Evolutionary conservation across 768 basidiomycete genomes (phyloP).

Genomic region (Suillus subluteus): DNA sequence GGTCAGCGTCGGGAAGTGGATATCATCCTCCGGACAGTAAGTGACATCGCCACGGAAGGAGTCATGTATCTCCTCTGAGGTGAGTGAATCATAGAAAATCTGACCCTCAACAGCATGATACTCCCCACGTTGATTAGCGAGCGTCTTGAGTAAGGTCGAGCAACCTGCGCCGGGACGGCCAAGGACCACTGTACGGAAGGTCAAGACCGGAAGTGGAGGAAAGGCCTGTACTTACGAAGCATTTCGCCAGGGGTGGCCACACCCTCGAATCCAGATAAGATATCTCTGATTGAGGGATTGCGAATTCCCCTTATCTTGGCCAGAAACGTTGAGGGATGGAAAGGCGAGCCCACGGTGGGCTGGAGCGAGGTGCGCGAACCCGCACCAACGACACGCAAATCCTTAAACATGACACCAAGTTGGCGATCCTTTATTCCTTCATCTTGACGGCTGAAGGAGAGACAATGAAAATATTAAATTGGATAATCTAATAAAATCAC

Average conservation of each 20-base stretch:
- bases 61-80: slow-evolving; percentile 61
- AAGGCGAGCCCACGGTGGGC: slow-evolving; percentile 60
- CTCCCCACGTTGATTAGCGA: slow-evolving; percentile 78
- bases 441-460: slow-evolving; percentile 44
- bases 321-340: slow-evolving; percentile 56
- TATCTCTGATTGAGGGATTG: slow-evolving; percentile 64
- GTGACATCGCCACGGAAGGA: slow-evolving; percentile 79
- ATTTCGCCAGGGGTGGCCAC: slow-evolving; percentile 67
- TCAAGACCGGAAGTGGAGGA: not conserved
- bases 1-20: slow-evolving; percentile 84
- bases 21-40: slow-evolving; percentile 84
- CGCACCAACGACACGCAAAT: slow-evolving; percentile 63
- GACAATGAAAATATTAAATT: not conserved
- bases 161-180: slow-evolving; percentile 88
- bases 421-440: slow-evolving; percentile 54
- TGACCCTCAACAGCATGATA: slow-evolving; percentile 71
- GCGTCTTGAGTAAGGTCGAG: slow-evolving; percentile 78
- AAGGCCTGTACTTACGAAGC: slow-evolving; percentile 53
- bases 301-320: slow-evolving; percentile 47
- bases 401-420: slow-evolving; percentile 63
- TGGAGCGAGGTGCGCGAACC: slow-evolving; percentile 59
- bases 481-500: not conserved
- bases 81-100: slow-evolving; percentile 76
- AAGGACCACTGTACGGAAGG: slow-evolving; percentile 63
- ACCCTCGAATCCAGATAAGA: slow-evolving; percentile 58